Percentiles rank a stretch among this genome's conserved stretches.
These are phyloP conservation scores for Lonicera japonica DNA, from an alignment of 129 eudicot genomes.

Conservation along the genomic window DNA sequence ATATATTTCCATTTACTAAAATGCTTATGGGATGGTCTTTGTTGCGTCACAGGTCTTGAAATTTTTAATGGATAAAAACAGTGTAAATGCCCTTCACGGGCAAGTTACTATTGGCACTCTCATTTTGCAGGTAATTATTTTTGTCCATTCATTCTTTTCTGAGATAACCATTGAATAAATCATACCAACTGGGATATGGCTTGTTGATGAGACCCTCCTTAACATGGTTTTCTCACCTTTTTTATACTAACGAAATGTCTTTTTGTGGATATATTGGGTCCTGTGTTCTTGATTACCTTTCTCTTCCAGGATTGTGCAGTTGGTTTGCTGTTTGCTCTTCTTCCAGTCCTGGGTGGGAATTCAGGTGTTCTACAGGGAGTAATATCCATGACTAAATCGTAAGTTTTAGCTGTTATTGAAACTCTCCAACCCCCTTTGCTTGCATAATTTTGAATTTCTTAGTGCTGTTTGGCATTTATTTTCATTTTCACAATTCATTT, in stretches of 20 bases:
- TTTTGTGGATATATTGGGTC: neutral
- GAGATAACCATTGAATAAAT: neutral
- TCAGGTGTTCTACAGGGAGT: conserved; percentile 91
- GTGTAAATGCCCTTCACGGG: conserved; percentile 83
- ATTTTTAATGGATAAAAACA: conserved; percentile 89
- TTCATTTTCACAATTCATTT: neutral
- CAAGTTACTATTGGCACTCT: conserved; percentile 97
- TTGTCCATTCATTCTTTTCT: neutral
- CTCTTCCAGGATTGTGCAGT: conserved; percentile 87
- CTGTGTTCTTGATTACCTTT: neutral
- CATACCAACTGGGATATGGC: neutral
- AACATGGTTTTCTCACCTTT: neutral
- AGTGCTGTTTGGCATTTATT: neutral
- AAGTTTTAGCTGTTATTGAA: conserved; percentile 20
- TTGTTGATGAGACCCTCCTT: conserved; percentile 3
- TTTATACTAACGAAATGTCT: conserved; percentile 2
- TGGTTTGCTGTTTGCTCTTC: conserved; percentile 92
- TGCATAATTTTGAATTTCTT: neutral
- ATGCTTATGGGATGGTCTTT: conserved; percentile 6
- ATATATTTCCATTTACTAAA: conserved; percentile 9
- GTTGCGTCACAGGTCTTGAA: conserved; percentile 58
- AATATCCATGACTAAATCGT: conserved; percentile 99
- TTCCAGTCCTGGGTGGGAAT: conserved; percentile 95
- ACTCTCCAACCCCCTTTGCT: neutral
- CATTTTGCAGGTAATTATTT: conserved; percentile 65